A percentile compares a stretch with the other conserved stretches of the same genome.
phyloP scores from a whole-genome alignment of 495 filamentous ascomycete genomes.

The Sabuloglossum arenarium region DNA sequence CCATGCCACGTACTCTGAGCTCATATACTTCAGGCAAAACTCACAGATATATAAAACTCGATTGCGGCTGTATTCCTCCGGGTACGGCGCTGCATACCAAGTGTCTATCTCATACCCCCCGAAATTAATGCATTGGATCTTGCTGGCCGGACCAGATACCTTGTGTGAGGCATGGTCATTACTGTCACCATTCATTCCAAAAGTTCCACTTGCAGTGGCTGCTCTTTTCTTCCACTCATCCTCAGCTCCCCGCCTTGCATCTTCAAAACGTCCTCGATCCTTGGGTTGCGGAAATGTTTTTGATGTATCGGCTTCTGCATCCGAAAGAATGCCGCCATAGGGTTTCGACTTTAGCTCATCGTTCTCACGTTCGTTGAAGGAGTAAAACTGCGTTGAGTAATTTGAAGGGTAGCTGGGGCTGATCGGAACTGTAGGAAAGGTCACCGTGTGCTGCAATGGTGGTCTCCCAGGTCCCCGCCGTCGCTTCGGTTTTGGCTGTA shows the following conservation, averaged over 20 bases:
- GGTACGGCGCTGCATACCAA: conserved; percentile 98
- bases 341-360: conserved; percentile 85
- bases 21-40: conserved; percentile 98
- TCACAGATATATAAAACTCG: conserved; percentile 93
- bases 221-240: conserved; percentile 61
- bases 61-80: conserved; percentile 93
- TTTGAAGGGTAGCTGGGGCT: conserved; percentile 35
- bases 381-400: conserved; percentile 51
- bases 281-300: conserved; percentile 60
- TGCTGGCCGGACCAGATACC: conserved; percentile 66
- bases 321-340: conserved; percentile 80
- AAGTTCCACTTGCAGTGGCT: neutral
- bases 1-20: conserved; percentile 93
- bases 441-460: neutral
- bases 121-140: conserved; percentile 97
- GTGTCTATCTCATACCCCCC: conserved; percentile 95
- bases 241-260: conserved; percentile 72
- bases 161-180: conserved; percentile 35
- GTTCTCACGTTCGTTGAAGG: conserved; percentile 65
- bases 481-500: neutral
- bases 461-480: neutral
- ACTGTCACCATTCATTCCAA: conserved; percentile 19
- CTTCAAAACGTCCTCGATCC: conserved; percentile 71
- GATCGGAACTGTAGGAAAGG: conserved; percentile 19
- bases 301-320: conserved; percentile 76